Base-by-base conservation (phyloP, 352 stramenopile species). In the Globisporangium perplexum region DNA sequence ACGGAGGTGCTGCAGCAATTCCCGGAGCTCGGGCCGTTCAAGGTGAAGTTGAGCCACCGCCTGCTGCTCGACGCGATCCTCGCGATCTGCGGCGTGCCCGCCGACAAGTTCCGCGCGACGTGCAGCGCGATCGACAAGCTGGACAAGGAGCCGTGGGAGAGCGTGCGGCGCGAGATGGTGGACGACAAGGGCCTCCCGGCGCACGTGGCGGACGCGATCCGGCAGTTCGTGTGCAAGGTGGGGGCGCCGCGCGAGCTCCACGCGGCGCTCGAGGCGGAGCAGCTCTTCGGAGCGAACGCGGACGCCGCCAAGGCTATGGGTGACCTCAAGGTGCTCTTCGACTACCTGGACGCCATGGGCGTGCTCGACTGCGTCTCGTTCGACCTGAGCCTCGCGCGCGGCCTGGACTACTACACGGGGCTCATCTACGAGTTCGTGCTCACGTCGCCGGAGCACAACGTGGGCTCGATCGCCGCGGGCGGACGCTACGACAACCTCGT, bases 361-460 rank as follows among this genome's bases (percentile, higher is more conserved):
- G 94, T 96, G 47, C 78, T 98, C 20, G 68, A 97, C 53, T 88
- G 68, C 59, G 86, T 98, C 51, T 96, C 88, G 28, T 99, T 99
- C 62, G 97, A 99, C 59, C 71, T 99, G 38, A 98, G 85, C 65
- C 80, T 99, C 44, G 97, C 97, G 17, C 89, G 97, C 28, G 97
- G 97, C 24, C 77, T 99, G 14, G 96, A 99, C 74, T 99, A 99
- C 86, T 99, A 99, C 78, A 99, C 96, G 17, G 97, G 97, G 17
- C 77, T 99, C 44, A 99, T 99, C 68, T 99, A 99, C 72, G 97
- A 99, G 76, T 98, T 97, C 50, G 93, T 99, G 30, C 86, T 98
- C 26, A 93, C 84, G 57, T 88, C 71, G 26, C 71, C 72, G 6
- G 82, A 88, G 59, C 74, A 90, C 57, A 88, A 98, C 63, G 95